These are phyloP conservation scores for Clitocybe nebularis DNA, from an alignment of 1,284 basidiomycete species.

Conservation along the genomic window DNA sequence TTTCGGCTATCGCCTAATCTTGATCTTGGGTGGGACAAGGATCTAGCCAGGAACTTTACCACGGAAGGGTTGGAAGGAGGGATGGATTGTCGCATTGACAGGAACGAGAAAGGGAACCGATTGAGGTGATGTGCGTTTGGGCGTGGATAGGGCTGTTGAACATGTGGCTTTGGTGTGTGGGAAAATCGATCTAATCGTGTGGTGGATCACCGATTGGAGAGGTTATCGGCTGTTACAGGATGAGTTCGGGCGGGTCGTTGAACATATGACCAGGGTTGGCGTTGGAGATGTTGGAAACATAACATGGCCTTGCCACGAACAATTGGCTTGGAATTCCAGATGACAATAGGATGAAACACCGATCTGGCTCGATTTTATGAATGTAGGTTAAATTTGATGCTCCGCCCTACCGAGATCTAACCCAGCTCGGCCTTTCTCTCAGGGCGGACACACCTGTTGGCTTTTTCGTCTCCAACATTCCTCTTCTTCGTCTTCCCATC, in stretches of 20 bases:
- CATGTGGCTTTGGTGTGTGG: conserved; percentile 11
- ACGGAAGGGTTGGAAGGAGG: conserved; percentile 3
- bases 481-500: conserved; percentile 7
- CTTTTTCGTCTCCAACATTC: conserved; percentile 18
- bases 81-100: no score
- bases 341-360: conserved; percentile 17
- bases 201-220: conserved; percentile 20
- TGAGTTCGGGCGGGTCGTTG: background rate
- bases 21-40: conserved; percentile 18
- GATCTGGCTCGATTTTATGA: conserved; percentile 18
- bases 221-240: conserved; percentile 5
- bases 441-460: conserved; percentile 16
- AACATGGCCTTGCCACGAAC: conserved; percentile 6
- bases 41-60: conserved; percentile 19
- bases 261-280: background rate
- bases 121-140: no score
- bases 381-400: conserved; percentile 17
- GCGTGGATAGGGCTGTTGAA: background rate
- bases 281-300: background rate
- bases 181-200: conserved; percentile 22
- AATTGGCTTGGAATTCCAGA: conserved; percentile 6
- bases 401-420: conserved; percentile 24
- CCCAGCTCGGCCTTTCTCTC: conserved; percentile 17
- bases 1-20: conserved; percentile 19
- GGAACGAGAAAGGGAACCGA: no score